A percentile compares a stretch with the other conserved stretches of the same genome.
Conservation (phyloP, 2,329 filamentous ascomycete species). For the Aspergillus phoenicis region DNA sequence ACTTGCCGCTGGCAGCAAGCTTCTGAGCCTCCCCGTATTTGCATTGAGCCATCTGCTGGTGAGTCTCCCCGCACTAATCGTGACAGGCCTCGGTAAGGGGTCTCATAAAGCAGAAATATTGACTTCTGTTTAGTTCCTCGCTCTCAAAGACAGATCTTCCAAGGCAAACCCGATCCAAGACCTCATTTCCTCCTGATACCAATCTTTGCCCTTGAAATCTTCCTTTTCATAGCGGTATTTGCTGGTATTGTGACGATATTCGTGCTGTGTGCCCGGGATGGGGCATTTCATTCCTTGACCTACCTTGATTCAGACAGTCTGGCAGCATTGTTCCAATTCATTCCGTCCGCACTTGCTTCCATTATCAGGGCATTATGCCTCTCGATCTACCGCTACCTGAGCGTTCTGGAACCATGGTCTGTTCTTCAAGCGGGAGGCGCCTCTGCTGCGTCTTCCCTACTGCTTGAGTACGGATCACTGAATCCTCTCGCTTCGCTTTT, state of each 20-base stretch:
- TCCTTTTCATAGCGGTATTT: constrained; percentile 2
- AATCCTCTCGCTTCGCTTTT: constrained; percentile 9
- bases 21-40: background rate
- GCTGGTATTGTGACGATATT: constrained; percentile 8
- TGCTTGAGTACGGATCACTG: constrained; percentile 12
- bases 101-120: background rate
- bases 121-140: background rate
- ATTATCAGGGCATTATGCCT: constrained; percentile 11
- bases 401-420: constrained; percentile 12
- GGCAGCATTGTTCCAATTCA: constrained; percentile 1
- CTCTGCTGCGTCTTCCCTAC: constrained; percentile 8
- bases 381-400: constrained; percentile 13
- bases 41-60: constrained; percentile 9
- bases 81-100: background rate
- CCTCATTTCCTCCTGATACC: constrained; percentile 14
- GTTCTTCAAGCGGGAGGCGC: constrained; percentile 10
- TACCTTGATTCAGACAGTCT: background rate
- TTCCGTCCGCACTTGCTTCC: constrained; percentile 6
- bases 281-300: constrained; percentile 3
- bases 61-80: background rate
- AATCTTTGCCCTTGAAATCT: constrained; percentile 6
- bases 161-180: constrained; percentile 5
- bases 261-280: constrained; percentile 1
- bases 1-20: constrained; percentile 8
- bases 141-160: background rate